A percentile compares a stretch with the other conserved stretches of the same genome.
phyloP scores from a whole-genome alignment of 148 eudicot genomes.

The Rhododendron griersonianum region DNA sequence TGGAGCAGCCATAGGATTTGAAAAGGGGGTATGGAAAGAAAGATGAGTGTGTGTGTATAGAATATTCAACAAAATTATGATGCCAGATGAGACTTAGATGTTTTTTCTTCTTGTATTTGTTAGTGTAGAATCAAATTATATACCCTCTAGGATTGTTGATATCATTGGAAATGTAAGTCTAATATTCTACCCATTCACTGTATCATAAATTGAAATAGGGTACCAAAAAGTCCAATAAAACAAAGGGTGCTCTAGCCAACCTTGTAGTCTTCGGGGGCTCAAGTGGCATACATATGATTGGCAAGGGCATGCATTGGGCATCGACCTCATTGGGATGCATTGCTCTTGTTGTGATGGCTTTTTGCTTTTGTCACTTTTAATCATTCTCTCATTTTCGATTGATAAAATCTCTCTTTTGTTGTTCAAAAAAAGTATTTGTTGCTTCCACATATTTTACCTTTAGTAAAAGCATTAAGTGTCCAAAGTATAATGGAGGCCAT shows the following conservation, averaged over 20 bases:
- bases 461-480: background rate
- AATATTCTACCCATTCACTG: slow-evolving; percentile 4
- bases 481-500: background rate
- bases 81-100: slow-evolving; percentile 25
- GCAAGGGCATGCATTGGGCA: too few species aligned
- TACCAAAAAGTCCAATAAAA: background rate
- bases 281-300: too few species aligned
- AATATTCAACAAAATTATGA: slow-evolving; percentile 12
- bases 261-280: too few species aligned
- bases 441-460: background rate
- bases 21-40: slow-evolving; percentile 23
- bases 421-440: background rate
- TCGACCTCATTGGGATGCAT: too few species aligned
- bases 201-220: background rate
- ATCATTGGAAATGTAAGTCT: slow-evolving; percentile 9
- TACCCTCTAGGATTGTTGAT: slow-evolving; percentile 2
- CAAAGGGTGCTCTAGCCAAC: background rate
- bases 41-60: slow-evolving; percentile 14
- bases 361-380: too few species aligned
- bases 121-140: slow-evolving; percentile 21
- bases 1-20: slow-evolving; percentile 17
- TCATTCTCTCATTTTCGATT: too few species aligned
- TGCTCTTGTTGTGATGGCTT: too few species aligned
- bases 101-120: slow-evolving; percentile 44
- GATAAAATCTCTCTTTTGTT: background rate